Base-by-base conservation (phyloP, 495 filamentous ascomycete species). In the Daldinia childiae region DNA sequence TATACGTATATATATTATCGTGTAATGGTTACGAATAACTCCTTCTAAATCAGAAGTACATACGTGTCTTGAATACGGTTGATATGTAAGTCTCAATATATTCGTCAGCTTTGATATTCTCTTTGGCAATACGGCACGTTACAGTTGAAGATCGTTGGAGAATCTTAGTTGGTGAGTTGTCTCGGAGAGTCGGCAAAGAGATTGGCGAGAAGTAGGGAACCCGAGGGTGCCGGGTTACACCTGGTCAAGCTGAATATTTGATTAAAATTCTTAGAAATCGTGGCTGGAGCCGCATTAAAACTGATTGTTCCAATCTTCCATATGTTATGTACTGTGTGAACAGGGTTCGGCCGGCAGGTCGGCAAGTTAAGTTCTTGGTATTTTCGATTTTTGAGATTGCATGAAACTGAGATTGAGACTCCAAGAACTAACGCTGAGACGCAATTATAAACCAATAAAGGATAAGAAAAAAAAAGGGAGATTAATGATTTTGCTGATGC, bases 231-330 rank as follows among this genome's bases (percentile, higher is more conserved):
- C 19, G 58, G 58, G 52, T 45, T 39, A 61, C 26, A 69, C 66
- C 66, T 34, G 19, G 66, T 59, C 60, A 12, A 69, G 66, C 62
- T 71, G 68, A 71, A 62, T 58, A 58, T 64, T 62, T 66, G 17
- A 71, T 71, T 66, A 63, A 63, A 61, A 51, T 54, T n/a, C 50
- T 27, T 54, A 30, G 50, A 24, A 48, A 48, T 48, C 57, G 57
- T 71, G 45, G 68, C 41, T 43, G 19, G 50, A 50, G 62, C 29
- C 39, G 55, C 67, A 64, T 60, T 60, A 48, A 62, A 62, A 36
- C 26, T 63, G 63, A 61, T 36, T 52, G 34, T 45, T 29, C 29
- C 27, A 51, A 66, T 66, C 45, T 69, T 52, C n/a, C 27, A n/a
- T n/a, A n/a, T n/a, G n/a, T n/a, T 54, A 30, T 1, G 26, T 27